These are phyloP conservation scores for Phtheirospermum japonicum DNA, from an alignment of 257 asterid genomes.

Conservation along the genomic window DNA sequence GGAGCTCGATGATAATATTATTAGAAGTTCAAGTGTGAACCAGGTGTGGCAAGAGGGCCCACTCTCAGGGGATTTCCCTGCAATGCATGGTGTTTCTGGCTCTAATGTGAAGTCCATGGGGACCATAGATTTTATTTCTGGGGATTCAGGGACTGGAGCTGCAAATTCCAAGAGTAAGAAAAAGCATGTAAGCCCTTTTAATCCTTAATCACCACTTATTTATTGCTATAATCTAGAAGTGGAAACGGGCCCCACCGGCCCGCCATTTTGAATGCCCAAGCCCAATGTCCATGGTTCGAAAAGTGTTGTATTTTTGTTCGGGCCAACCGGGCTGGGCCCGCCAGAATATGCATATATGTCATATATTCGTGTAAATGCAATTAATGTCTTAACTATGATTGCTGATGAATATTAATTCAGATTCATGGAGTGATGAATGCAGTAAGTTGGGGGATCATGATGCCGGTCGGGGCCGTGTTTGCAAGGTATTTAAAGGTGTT, in stretches of 20 bases:
- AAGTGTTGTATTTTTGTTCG: too few species aligned
- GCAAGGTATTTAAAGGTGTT: slow-evolving; percentile 84
- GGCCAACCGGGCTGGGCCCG: too few species aligned
- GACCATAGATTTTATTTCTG: slow-evolving; percentile 57
- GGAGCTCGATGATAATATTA: slow-evolving; percentile 41
- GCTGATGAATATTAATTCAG: slow-evolving; percentile 24
- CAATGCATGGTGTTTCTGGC: slow-evolving; percentile 52
- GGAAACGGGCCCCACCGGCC: too few species aligned
- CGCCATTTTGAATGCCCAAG: too few species aligned
- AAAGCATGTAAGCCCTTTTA: slow-evolving; percentile 31
- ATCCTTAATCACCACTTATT: too few species aligned
- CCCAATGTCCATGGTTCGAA: too few species aligned
- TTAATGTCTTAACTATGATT: too few species aligned
- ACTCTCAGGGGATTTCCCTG: slow-evolving; percentile 57
- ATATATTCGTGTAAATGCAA: too few species aligned
- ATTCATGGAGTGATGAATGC: slow-evolving; percentile 80
- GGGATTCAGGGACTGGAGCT: slow-evolving; percentile 37
- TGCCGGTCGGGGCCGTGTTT: slow-evolving; percentile 71
- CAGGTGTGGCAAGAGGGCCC: slow-evolving; percentile 97
- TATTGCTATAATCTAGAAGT: too few species aligned
- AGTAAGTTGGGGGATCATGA: slow-evolving; percentile 75
- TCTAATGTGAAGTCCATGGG: slow-evolving; percentile 54
- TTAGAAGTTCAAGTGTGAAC: slow-evolving; percentile 39
- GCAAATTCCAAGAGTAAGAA: slow-evolving; percentile 29
- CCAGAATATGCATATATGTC: too few species aligned